These are phyloP conservation scores for Pythium brachiatum DNA, from an alignment of 352 stramenopile genomes.

Conservation along the genomic window DNA sequence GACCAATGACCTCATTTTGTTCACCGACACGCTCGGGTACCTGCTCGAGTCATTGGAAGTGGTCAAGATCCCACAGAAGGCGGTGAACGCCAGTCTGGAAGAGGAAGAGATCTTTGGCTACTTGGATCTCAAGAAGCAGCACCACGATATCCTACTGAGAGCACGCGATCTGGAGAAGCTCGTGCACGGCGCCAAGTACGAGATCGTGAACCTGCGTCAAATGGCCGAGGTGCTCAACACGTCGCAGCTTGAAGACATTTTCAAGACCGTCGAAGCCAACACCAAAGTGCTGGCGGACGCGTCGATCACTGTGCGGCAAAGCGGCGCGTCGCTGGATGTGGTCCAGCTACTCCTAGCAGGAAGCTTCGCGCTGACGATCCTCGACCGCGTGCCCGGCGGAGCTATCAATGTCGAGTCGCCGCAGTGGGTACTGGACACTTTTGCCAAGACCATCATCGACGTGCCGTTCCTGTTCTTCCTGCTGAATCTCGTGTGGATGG, in stretches of 20 bases:
- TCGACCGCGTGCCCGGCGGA: conserved; percentile 92
- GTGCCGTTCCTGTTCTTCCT: conserved; percentile 78
- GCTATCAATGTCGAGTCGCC: conserved; percentile 87
- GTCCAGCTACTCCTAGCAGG: conserved; percentile 89
- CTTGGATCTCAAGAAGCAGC: conserved; percentile 86
- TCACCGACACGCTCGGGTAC: conserved; percentile 94
- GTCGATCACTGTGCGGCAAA: conserved; percentile 61
- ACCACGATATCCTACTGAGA: conserved; percentile 87
- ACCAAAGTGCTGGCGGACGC: conserved; percentile 84
- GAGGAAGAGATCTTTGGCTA: conserved; percentile 89
- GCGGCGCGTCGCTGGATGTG: conserved; percentile 76
- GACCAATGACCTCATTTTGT: conserved; percentile 92
- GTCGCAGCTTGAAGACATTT: conserved; percentile 88
- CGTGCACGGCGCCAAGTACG: conserved; percentile 83
- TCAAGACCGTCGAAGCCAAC: conserved; percentile 87
- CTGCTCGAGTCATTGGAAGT: conserved; percentile 93
- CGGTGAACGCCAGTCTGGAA: conserved; percentile 36
- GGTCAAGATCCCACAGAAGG: conserved; percentile 56
- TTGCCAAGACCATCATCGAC: conserved; percentile 50
- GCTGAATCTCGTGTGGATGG: conserved; percentile 89
- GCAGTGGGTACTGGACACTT: conserved; percentile 54
- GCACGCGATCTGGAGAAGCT: conserved; percentile 93
- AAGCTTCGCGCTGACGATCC: conserved; percentile 89
- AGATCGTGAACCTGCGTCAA: conserved; percentile 90
- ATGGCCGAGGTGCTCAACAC: conserved; percentile 88